Conservation (phyloP, 1,139 yeast species). For the Magnusiomyces clavatus region DNA sequence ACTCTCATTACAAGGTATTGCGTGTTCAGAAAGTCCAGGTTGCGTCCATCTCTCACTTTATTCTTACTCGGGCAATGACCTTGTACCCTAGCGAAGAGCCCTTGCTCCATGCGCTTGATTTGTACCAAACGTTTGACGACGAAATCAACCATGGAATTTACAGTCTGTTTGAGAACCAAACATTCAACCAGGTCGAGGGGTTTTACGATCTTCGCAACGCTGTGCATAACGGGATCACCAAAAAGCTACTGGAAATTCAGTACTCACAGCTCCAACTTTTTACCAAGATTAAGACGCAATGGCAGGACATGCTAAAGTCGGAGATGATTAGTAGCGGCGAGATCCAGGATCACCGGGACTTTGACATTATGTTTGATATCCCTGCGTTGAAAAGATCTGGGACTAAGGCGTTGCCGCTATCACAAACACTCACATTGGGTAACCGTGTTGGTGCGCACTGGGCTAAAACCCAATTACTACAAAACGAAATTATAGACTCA, state of each 20-base stretch:
- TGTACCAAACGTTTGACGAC: conserved; percentile 41
- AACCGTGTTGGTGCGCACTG: conserved; percentile 22
- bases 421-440: conserved; percentile 17
- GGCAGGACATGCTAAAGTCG: conserved; percentile 9
- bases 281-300: conserved; percentile 16
- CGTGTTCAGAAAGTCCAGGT: conserved; percentile 70
- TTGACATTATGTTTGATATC: conserved; percentile 22
- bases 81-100: conserved; percentile 31
- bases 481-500: conserved; percentile 21
- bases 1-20: conserved; percentile 44
- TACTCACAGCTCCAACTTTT: conserved; percentile 7
- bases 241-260: conserved; percentile 17
- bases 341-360: conserved; percentile 27
- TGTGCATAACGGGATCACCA: conserved; percentile 22
- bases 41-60: conserved; percentile 60
- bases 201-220: conserved; percentile 38
- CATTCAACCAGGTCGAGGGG: conserved; percentile 56
- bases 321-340: neutral
- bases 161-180: conserved; percentile 45
- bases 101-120: conserved; percentile 26
- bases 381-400: conserved; percentile 6
- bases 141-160: conserved; percentile 44
- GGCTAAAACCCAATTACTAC: conserved; percentile 20
- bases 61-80: conserved; percentile 43
- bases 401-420: conserved; percentile 9